Percentiles rank a stretch among this genome's conserved stretches.
Conservation (phyloP, 2,329 filamentous ascomycete species). For the Diplodia sapinea region DNA sequence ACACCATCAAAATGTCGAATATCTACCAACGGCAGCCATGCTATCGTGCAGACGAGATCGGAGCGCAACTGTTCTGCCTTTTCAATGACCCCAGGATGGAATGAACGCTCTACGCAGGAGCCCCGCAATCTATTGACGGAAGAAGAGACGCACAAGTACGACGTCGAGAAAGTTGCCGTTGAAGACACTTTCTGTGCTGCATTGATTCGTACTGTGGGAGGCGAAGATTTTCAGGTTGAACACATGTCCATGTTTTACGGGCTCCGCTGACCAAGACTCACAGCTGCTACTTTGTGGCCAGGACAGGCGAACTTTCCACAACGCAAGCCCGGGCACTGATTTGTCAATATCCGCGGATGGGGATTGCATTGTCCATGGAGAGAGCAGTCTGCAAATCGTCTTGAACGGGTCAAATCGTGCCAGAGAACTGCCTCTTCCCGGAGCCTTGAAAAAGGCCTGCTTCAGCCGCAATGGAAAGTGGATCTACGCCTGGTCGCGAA, state of each 20-base stretch:
- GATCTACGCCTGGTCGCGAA: constrained; percentile 14
- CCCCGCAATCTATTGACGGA: background rate
- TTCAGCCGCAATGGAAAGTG: constrained; percentile 20
- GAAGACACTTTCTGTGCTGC: constrained; percentile 2
- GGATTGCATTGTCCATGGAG: background rate
- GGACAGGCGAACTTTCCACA: background rate
- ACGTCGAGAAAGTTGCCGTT: background rate
- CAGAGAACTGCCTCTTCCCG: background rate
- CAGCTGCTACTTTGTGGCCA: background rate
- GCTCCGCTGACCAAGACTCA: background rate
- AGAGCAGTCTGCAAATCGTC: background rate
- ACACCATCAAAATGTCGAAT: background rate
- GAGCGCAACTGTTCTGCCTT: background rate
- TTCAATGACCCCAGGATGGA: background rate
- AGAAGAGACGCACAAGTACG: background rate
- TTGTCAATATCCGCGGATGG: constrained; percentile 9
- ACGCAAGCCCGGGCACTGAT: background rate
- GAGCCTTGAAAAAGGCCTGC: background rate
- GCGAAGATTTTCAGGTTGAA: background rate
- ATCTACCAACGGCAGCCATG: background rate
- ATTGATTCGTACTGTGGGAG: background rate
- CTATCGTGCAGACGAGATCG: background rate
- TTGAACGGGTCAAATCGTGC: background rate
- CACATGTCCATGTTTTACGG: background rate
- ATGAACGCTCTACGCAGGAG: background rate